A percentile compares a stretch with the other conserved stretches of the same genome.
These are phyloP conservation scores for Russula sp. DNA, from an alignment of 768 basidiomycete genomes.

Conservation along the genomic window DNA sequence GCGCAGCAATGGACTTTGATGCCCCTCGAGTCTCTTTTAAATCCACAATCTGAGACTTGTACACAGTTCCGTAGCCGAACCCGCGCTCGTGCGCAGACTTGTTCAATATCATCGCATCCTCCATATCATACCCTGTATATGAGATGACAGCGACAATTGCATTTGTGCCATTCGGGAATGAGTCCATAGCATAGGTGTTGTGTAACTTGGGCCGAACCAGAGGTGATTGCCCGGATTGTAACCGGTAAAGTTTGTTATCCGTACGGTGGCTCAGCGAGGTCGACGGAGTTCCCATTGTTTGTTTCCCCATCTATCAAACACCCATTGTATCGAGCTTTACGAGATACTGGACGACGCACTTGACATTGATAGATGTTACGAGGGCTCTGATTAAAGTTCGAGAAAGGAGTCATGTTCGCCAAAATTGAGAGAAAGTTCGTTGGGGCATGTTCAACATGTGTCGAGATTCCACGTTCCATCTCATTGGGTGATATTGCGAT, in stretches of 20 bases:
- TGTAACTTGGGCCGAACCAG: conserved; percentile 88
- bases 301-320: conserved; percentile 85
- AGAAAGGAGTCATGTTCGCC: conserved; percentile 97
- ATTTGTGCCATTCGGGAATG: conserved; percentile 97
- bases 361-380: conserved; percentile 93
- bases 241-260: conserved; percentile 95
- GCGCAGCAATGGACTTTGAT: conserved; percentile 44
- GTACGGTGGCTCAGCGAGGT: conserved; percentile 88
- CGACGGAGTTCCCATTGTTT: conserved; percentile 98
- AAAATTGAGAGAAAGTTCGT: conserved; percentile 95
- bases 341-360: conserved; percentile 33
- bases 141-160: conserved; percentile 99
- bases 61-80: conserved; percentile 93
- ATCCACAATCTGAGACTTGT: conserved; percentile 91
- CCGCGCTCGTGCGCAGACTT: conserved; percentile 98
- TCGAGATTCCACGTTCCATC: conserved; percentile 62
- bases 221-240: conserved; percentile 93
- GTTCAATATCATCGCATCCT: conserved; percentile 99
- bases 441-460: conserved; percentile 90
- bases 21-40: conserved; percentile 73
- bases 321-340: background rate
- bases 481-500: conserved; percentile 88
- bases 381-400: conserved; percentile 97
- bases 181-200: conserved; percentile 95
- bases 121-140: conserved; percentile 99